Base-by-base conservation (phyloP, 352 stramenopile species). In the Blastocystis sp. region DNA sequence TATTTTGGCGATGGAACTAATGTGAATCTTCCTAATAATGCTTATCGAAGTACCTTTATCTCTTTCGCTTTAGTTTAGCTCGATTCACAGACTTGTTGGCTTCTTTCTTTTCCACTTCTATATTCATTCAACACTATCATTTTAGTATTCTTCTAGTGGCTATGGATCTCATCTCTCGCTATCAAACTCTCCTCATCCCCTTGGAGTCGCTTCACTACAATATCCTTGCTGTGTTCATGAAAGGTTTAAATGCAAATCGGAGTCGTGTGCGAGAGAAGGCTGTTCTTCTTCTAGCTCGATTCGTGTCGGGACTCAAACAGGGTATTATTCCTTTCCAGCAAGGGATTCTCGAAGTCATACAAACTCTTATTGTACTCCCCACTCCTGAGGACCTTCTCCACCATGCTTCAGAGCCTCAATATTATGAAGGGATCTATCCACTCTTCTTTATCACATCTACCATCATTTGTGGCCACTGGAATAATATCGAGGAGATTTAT, bases 1-100 rank as follows among this genome's bases (percentile, higher is more conserved):
- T 84, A 66, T 30, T 84, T 66, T 27, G 73, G 73, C 33, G 73
- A 84, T 37, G 73, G 73, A 22, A 69, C 53, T n/a, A 84, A 84
- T 35, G 73, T 84, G 1, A 84, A 62, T 51, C 5, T 69, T 9
- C n/a, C n/a, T 9, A 40, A 9, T 37, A 64, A 84, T n/a, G 53
- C 73, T 54, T 44, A 69, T 30, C 51, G 54, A 54, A 24, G 69
- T 81, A 40, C 22, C 13, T 9, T 27, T 17, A 30, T n/a, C 2
- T 3, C 4, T 11, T 2, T 15, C 33, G 2, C 5, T 40, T 0
- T 60, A 9, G n/a, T 33, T 5, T 59, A 81, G 69, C 33, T 9
- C 73, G 73, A n/a, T 84, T 84, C 33, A 22, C 59, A 33, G 37
- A 53, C 1, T 9, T 84, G 3, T 56, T 84, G 1, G 17, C 9